Percentiles rank a stretch among this genome's conserved stretches.
phyloP scores from a whole-genome alignment of 2,329 filamentous ascomycete species.

The Chrysoporthe cubensis region DNA sequence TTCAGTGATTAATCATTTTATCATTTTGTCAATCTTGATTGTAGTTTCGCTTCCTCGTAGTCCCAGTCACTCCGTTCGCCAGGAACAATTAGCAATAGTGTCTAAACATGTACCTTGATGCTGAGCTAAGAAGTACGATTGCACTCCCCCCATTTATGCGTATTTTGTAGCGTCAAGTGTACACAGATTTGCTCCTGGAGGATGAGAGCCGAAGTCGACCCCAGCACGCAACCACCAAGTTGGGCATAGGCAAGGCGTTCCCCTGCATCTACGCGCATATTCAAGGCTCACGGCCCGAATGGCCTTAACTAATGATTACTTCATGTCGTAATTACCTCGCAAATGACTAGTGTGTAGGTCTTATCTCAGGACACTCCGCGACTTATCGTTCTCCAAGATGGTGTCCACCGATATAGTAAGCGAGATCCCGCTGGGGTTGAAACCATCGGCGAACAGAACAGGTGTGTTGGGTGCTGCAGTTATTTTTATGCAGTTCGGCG shows the following conservation, averaged over 20 bases:
- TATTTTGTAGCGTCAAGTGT: too few species aligned
- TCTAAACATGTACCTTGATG: too few species aligned
- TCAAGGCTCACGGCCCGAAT: neutral
- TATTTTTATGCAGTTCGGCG: neutral
- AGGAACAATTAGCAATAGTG: neutral
- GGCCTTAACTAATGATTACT: too few species aligned
- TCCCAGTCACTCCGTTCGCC: conserved; percentile 13
- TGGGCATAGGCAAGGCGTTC: neutral
- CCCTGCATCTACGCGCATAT: neutral
- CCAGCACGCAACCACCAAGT: neutral
- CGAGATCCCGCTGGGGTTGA: neutral
- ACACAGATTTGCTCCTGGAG: neutral
- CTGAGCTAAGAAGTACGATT: too few species aligned
- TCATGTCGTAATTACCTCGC: neutral
- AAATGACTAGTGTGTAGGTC: neutral
- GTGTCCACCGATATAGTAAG: neutral
- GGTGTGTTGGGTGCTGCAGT: neutral
- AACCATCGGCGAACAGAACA: neutral
- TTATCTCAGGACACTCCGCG: neutral
- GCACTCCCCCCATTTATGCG: neutral
- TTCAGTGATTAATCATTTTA: too few species aligned
- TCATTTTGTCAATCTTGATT: too few species aligned
- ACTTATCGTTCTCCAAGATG: neutral
- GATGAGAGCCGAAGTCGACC: neutral
- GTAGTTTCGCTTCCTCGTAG: conserved; percentile 15